Evolutionary conservation across 768 basidiomycete species (phyloP).

Genomic region (Holtermanniella nyarrowii): DNA sequence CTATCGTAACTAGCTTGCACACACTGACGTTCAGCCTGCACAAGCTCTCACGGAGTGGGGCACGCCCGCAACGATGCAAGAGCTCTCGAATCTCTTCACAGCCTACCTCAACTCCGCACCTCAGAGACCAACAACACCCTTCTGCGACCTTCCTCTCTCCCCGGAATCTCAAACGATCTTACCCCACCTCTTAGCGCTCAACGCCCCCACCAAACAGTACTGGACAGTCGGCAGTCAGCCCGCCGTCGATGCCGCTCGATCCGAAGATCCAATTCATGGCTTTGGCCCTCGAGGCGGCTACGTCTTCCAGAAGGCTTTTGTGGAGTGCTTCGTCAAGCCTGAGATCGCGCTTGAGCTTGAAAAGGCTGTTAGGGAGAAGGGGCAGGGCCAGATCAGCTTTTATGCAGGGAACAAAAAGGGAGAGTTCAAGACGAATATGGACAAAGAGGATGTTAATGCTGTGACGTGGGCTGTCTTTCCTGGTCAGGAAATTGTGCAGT

Average conservation of each 20-base stretch:
- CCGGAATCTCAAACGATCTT: constrained; percentile 74
- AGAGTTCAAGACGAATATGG: constrained; percentile 67
- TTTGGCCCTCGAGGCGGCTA: constrained; percentile 91
- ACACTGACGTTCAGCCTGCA: constrained; percentile 46
- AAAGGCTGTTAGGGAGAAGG: constrained; percentile 45
- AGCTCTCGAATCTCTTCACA: constrained; percentile 70
- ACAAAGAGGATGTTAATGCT: constrained; percentile 70
- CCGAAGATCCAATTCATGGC: constrained; percentile 68
- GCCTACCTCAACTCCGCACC: constrained; percentile 63
- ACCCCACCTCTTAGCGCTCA: constrained; percentile 63
- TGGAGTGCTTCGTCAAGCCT: constrained; percentile 73
- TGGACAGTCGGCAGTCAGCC: constrained; percentile 98
- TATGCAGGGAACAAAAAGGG: constrained; percentile 75
- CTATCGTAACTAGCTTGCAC: neutral
- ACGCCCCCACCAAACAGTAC: constrained; percentile 54
- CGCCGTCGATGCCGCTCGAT: constrained; percentile 68
- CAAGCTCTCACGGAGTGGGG: constrained; percentile 68
- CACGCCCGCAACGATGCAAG: constrained; percentile 53
- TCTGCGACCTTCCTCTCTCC: constrained; percentile 71
- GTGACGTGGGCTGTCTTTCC: constrained; percentile 99
- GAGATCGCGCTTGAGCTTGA: constrained; percentile 46
- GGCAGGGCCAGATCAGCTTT: constrained; percentile 54
- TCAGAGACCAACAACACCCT: constrained; percentile 67
- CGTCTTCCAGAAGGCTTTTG: constrained; percentile 94
- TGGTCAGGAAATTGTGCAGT: constrained; percentile 88